Evolutionary conservation across 441 rosid genomes (phyloP).

Genomic region (Erodium moschatum): DNA sequence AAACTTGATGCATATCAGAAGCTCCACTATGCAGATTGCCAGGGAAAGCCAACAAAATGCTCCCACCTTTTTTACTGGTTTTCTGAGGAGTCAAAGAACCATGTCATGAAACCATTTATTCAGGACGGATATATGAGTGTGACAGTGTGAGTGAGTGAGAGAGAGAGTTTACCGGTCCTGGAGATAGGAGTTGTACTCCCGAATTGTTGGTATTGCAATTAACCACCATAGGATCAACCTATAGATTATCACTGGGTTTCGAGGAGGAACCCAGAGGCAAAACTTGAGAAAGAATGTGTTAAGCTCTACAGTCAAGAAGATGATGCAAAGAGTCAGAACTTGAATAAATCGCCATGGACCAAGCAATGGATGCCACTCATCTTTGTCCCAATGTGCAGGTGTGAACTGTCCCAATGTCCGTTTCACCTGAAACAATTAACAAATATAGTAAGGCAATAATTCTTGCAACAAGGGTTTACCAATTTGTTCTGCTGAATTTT

Average conservation of each 20-base stretch:
- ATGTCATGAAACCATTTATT: not conserved
- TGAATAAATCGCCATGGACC: slow-evolving; percentile 49
- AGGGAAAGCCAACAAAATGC: slow-evolving; percentile 98
- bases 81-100: not conserved
- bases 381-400: slow-evolving; percentile 99
- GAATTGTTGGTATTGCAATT: slow-evolving; percentile 90
- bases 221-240: slow-evolving; percentile 98
- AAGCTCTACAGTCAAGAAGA: slow-evolving; percentile 87
- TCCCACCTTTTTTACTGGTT: slow-evolving; percentile 67
- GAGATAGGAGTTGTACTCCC: slow-evolving; percentile 95
- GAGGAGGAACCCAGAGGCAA: slow-evolving; percentile 94
- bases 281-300: slow-evolving; percentile 98
- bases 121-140: not conserved
- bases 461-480: not conserved
- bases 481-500: too few species aligned
- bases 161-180: slow-evolving; percentile 64
- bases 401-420: slow-evolving; percentile 93
- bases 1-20: slow-evolving; percentile 94
- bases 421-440: slow-evolving; percentile 47
- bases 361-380: slow-evolving; percentile 81
- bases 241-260: slow-evolving; percentile 83
- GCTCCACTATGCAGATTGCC: slow-evolving; percentile 93
- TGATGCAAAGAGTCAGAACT: slow-evolving; percentile 79
- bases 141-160: too few species aligned
- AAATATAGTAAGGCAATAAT: not conserved